These are phyloP conservation scores for Tetrapisispora taiwanensis DNA, from an alignment of 805 yeast genomes.

Conservation along the genomic window DNA sequence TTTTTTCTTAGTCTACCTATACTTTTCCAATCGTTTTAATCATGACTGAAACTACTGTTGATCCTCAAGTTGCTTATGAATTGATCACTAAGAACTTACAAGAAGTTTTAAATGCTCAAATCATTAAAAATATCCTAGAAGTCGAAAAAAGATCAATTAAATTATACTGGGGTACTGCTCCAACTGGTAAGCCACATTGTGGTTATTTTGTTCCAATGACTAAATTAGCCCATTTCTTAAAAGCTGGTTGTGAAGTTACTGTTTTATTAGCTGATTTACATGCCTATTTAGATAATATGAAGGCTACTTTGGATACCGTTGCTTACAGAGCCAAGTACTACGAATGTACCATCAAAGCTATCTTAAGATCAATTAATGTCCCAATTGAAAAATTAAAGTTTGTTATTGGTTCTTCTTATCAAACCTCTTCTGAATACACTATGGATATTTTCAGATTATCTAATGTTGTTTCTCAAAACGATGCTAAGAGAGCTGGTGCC, in stretches of 20 bases:
- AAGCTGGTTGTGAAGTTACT: slow-evolving; percentile 92
- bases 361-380: slow-evolving; percentile 75
- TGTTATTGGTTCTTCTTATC: slow-evolving; percentile 85
- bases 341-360: slow-evolving; percentile 72
- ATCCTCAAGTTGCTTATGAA: slow-evolving; percentile 55
- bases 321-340: slow-evolving; percentile 83
- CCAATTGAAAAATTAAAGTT: slow-evolving; percentile 83
- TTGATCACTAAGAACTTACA: slow-evolving; percentile 80
- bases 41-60: slow-evolving; percentile 18
- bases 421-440: slow-evolving; percentile 64
- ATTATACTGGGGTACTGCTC: slow-evolving; percentile 98
- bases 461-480: slow-evolving; percentile 82
- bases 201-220: slow-evolving; percentile 98
- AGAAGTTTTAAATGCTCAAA: slow-evolving; percentile 82
- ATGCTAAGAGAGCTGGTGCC: slow-evolving; percentile 98
- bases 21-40: too few relatives aligned
- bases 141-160: slow-evolving; percentile 72
- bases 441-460: slow-evolving; percentile 82
- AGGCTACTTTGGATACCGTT: slow-evolving; percentile 91
- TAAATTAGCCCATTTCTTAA: slow-evolving; percentile 85
- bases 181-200: slow-evolving; percentile 97
- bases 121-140: slow-evolving; percentile 74
- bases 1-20: too few relatives aligned
- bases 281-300: slow-evolving; percentile 96
- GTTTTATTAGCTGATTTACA: slow-evolving; percentile 91